Percentiles rank a stretch among this genome's conserved stretches.
Conservation (phyloP, 768 basidiomycete genomes). For the Naganishia friedmannii region DNA sequence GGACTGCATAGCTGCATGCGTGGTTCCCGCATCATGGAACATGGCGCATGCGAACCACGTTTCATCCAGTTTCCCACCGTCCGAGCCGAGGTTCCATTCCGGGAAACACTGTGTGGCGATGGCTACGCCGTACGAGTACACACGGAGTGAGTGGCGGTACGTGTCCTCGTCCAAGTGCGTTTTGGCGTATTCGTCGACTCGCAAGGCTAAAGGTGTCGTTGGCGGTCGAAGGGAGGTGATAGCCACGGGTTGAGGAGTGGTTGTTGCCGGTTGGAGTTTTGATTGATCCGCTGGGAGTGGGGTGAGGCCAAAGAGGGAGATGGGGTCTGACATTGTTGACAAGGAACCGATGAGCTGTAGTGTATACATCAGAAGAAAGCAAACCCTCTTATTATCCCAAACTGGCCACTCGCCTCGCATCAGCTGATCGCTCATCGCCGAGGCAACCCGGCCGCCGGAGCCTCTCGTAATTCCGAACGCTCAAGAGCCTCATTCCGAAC, state of each 20-base stretch:
- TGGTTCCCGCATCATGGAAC: constrained; percentile 36
- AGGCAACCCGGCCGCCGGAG: too few species aligned
- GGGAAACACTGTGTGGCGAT: constrained; percentile 34
- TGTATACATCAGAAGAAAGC: too few species aligned
- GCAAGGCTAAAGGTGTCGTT: constrained; percentile 24
- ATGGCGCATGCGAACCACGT: constrained; percentile 36
- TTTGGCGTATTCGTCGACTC: constrained; percentile 24
- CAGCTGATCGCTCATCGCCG: too few species aligned
- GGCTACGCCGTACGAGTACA: constrained; percentile 35
- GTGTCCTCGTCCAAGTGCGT: constrained; percentile 30
- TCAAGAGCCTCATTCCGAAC: neutral
- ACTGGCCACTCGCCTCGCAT: too few species aligned
- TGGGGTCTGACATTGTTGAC: constrained; percentile 12
- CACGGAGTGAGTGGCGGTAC: constrained; percentile 29
- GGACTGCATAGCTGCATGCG: constrained; percentile 12
- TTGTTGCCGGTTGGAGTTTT: constrained; percentile 3
- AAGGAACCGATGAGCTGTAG: too few species aligned
- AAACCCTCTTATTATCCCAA: too few species aligned
- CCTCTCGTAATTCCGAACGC: too few species aligned
- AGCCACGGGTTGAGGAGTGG: constrained; percentile 16
- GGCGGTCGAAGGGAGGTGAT: constrained; percentile 21
- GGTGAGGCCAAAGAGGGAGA: constrained; percentile 29
- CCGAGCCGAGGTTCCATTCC: constrained; percentile 10
- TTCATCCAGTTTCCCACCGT: constrained; percentile 25
- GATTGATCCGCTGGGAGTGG: constrained; percentile 29